Percentiles rank a stretch among this genome's conserved stretches.
These are phyloP conservation scores for Chytriomyces confervae DNA, from an alignment of 192 early-diverging fungal genomes.

Conservation along the genomic window DNA sequence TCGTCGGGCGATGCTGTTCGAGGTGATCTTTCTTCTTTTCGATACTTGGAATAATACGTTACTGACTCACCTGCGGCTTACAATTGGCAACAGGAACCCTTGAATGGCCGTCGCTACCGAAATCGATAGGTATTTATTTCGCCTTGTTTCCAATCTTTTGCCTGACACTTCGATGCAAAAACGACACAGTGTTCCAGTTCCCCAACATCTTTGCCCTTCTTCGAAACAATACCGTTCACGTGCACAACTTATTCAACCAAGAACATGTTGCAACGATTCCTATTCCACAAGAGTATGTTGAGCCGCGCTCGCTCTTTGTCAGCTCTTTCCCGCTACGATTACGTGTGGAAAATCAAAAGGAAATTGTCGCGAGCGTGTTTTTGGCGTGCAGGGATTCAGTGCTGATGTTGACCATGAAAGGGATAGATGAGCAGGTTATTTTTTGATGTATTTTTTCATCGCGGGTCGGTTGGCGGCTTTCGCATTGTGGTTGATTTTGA, in stretches of 20 bases:
- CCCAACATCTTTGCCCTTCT: constrained; percentile 78
- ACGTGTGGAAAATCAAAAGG: not conserved
- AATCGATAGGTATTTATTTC: constrained; percentile 54
- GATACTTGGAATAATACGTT: constrained; percentile 6
- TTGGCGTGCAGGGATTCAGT: constrained; percentile 65
- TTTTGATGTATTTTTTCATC: not conserved
- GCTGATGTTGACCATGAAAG: constrained; percentile 63
- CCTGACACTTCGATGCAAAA: too few species aligned
- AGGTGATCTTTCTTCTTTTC: constrained; percentile 63
- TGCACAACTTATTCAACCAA: constrained; percentile 78
- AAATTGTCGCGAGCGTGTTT: constrained; percentile 43
- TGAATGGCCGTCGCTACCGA: constrained; percentile 58
- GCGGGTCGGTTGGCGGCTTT: not conserved
- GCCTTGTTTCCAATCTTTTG: not conserved
- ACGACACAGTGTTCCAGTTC: constrained; percentile 68
- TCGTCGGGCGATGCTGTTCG: constrained; percentile 72
- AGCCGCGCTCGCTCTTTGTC: constrained; percentile 42
- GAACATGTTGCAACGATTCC: constrained; percentile 60
- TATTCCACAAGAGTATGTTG: constrained; percentile 36
- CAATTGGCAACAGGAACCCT: constrained; percentile 47
- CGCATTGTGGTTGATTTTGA: constrained; percentile 3
- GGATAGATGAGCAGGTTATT: constrained; percentile 62
- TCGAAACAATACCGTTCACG: constrained; percentile 68
- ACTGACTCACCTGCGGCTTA: not conserved
- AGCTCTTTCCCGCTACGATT: constrained; percentile 56